phyloP scores from a whole-genome alignment of 805 yeast genomes.

The Torulaspora gathmanii region DNA sequence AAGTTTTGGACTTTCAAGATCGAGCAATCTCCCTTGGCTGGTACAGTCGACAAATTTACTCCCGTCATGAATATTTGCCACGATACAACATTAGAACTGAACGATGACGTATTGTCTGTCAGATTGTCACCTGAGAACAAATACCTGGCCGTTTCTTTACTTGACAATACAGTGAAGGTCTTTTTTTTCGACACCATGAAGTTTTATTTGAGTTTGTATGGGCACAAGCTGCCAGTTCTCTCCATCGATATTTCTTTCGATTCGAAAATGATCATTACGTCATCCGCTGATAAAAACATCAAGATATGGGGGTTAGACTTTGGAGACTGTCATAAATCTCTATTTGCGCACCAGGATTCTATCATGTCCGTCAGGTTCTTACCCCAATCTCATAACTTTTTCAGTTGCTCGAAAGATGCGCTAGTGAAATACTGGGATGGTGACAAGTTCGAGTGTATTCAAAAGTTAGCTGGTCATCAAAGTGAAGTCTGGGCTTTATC shows the following conservation, averaged over 20 bases:
- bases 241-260: conserved; percentile 88
- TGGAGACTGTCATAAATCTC: conserved; percentile 97
- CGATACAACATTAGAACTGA: conserved; percentile 74
- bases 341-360: conserved; percentile 95
- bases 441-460: conserved; percentile 90
- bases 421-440: conserved; percentile 97
- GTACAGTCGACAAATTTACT: conserved; percentile 48
- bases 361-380: conserved; percentile 83
- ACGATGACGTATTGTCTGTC: conserved; percentile 79
- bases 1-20: conserved; percentile 85
- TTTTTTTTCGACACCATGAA: conserved; percentile 83
- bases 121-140: conserved; percentile 75
- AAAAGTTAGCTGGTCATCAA: conserved; percentile 80
- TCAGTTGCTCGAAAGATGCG: conserved; percentile 86
- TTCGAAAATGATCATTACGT: conserved; percentile 80
- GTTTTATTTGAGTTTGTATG: conserved; percentile 83
- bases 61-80: conserved; percentile 61
- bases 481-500: conserved; percentile 91
- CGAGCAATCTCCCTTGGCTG: conserved; percentile 64
- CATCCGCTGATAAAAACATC: conserved; percentile 95
- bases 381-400: conserved; percentile 82
- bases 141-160: conserved; percentile 72
- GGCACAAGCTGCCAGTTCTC: conserved; percentile 93
- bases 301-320: conserved; percentile 98
- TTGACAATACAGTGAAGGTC: conserved; percentile 94